Evolutionary conservation across 306 rosid species (phyloP), one percentile per base, ranked within the genome.

Genomic region (Herpetospermum pedunculosum): DNA sequence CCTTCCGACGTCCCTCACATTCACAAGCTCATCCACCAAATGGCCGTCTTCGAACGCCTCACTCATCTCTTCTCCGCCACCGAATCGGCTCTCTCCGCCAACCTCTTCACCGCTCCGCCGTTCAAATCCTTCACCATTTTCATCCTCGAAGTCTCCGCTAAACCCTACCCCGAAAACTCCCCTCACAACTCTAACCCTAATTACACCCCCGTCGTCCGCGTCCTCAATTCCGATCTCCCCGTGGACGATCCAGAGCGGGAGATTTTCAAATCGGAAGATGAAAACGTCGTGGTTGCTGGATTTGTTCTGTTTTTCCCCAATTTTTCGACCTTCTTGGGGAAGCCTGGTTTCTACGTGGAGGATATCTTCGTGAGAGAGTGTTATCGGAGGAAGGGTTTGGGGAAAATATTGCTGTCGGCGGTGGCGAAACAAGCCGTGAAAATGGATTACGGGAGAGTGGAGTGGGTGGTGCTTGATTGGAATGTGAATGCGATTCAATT

Each of bases 401-500:
- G 98, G 55, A 89, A 64, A 37, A 80, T 84, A 82, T 68, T 92
- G 68, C 83, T 90, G 1, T 79, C 92, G 0, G 86, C 90, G 8
- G 97, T 92, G 76, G 97, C 96, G 3, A 86, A 75, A 34, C 98
- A 92, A 48, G 98, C 98, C 4, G 98, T 90, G 85, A 84, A 80
- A 81, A 88, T 90, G 98, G 96, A 88, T 6, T 90, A 86, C 53
- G 97, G 96, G 18, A 86, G 96, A 57, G 98, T 90, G 48, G 93
- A 88, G 73, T 88, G 98, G 98, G 81, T 81, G 41, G 98, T 92
- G 75, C 92, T 92, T 15, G 97, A 92, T 72, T 86, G 98, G 97
- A 92, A 92, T 23, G 77, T 59, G 0, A 88, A 88, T 77, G 98
- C 97, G 1, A 92, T 90, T 8, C 84, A 23, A 52, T 90, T 92